A percentile compares a stretch with the other conserved stretches of the same genome.
Conservation (phyloP, 345 rosid genomes). For the Corymbia maculata region DNA sequence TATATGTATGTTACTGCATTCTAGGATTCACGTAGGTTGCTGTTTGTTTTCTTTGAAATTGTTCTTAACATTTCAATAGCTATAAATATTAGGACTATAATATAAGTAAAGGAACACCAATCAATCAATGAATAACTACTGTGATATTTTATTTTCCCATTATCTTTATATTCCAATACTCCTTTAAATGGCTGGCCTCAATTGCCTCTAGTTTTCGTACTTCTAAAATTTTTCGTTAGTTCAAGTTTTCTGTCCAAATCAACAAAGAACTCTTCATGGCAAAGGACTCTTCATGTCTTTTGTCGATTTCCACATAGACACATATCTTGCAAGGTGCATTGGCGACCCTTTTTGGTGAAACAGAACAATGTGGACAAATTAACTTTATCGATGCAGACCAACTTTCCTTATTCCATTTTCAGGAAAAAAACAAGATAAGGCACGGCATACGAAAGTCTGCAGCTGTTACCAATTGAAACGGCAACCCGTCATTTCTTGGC, state of each 20-base stretch:
- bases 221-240: too few relatives aligned
- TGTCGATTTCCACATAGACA: not conserved
- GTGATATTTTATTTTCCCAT: too few relatives aligned
- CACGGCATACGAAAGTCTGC: not conserved
- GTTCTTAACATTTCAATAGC: not conserved
- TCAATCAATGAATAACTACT: not conserved
- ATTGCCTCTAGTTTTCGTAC: not conserved
- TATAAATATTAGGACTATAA: not conserved
- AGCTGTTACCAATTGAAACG: not conserved
- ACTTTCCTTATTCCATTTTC: not conserved
- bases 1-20: accelerated
- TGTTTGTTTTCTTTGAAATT: not conserved
- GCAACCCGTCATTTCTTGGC: not conserved
- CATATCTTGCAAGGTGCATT: not conserved
- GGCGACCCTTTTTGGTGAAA: not conserved
- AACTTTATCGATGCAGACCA: not conserved
- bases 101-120: not conserved
- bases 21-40: accelerated
- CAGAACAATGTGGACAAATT: not conserved
- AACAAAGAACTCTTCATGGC: not conserved
- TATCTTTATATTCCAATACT: not conserved
- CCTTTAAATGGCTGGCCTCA: not conserved
- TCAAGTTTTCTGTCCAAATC: not conserved
- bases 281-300: not conserved
- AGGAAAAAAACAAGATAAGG: not conserved